Conservation (phyloP, 306 rosid species). For the Cucurbita ficifolia region DNA sequence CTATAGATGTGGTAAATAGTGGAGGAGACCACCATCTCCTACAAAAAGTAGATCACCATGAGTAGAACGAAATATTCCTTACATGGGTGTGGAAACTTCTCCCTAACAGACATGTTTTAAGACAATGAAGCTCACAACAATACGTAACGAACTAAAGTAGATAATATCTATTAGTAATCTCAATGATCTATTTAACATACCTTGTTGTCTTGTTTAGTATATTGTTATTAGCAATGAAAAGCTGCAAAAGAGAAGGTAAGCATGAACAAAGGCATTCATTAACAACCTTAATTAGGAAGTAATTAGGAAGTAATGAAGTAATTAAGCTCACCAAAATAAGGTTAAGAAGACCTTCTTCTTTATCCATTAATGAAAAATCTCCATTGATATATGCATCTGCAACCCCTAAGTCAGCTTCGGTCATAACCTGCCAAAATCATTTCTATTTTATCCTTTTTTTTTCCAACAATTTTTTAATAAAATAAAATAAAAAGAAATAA, state of each 20-base stretch:
- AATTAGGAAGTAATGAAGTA: not conserved
- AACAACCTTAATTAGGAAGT: not conserved
- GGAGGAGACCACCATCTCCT: conserved; percentile 93
- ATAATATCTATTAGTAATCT: too few relatives aligned
- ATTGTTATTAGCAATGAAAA: not conserved
- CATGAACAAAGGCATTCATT: not conserved
- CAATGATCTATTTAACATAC: not conserved
- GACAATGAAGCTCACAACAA: too few relatives aligned
- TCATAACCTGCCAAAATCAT: conserved; percentile 37
- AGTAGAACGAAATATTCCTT: too few relatives aligned
- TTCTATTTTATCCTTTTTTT: too few relatives aligned
- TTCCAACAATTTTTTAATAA: too few relatives aligned
- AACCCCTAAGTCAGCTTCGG: conserved; percentile 79
- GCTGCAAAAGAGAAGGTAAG: not conserved
- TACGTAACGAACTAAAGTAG: too few relatives aligned
- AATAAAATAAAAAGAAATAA: too few relatives aligned
- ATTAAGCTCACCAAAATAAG: conserved; percentile 36
- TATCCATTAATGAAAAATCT: conserved; percentile 60
- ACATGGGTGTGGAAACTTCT: too few relatives aligned
- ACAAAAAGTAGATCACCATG: not conserved
- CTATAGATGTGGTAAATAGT: conserved; percentile 51
- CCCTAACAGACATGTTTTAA: too few relatives aligned
- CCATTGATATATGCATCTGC: conserved; percentile 80
- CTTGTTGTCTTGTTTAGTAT: not conserved
- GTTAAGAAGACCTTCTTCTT: conserved; percentile 55